A percentile compares a stretch with the other conserved stretches of the same genome.
Evolutionary conservation across 1,284 basidiomycete genomes (phyloP).

Genomic region (Tetrapyrgos nigripes): DNA sequence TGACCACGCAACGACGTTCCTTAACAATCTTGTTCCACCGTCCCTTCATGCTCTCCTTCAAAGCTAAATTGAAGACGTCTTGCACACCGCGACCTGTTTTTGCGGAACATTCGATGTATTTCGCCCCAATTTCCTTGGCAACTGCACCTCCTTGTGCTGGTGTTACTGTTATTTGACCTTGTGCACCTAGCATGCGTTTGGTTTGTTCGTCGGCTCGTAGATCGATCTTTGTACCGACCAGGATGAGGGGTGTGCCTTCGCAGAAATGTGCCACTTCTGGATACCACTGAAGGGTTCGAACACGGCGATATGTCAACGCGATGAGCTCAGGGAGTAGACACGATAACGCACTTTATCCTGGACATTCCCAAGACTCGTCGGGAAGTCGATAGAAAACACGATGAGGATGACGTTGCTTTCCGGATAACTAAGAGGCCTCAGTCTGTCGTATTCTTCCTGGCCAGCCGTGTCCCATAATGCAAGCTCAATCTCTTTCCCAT

Average conservation of each 20-base stretch:
- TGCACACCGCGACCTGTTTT: constrained; percentile 90
- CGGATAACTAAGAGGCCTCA: constrained; percentile 94
- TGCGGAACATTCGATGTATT: constrained; percentile 94
- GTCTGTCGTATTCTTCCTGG: constrained; percentile 96
- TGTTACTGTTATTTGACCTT: constrained; percentile 87
- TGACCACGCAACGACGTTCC: constrained; percentile 79
- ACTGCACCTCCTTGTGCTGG: constrained; percentile 81
- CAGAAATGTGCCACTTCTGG: constrained; percentile 98
- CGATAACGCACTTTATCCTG: constrained; percentile 82
- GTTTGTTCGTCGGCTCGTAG: constrained; percentile 89
- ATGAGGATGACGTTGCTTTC: constrained; percentile 97
- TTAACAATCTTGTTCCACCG: constrained; percentile 78
- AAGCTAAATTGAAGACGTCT: constrained; percentile 91
- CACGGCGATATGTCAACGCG: constrained; percentile 2
- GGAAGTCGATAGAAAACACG: constrained; percentile 97
- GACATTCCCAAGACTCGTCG: constrained; percentile 93
- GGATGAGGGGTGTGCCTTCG: constrained; percentile 90
- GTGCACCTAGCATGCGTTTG: constrained; percentile 90
- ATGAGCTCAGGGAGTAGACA: neutral
- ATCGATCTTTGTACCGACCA: constrained; percentile 96
- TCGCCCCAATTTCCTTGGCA: constrained; percentile 93
- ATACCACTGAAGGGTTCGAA: constrained; percentile 75
- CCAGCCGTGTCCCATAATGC: constrained; percentile 99
- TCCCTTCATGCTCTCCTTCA: constrained; percentile 86
- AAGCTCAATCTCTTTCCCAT: constrained; percentile 91